Evolutionary conservation across 2,329 filamentous ascomycete species (phyloP).

Genomic region (Venturia asperata): DNA sequence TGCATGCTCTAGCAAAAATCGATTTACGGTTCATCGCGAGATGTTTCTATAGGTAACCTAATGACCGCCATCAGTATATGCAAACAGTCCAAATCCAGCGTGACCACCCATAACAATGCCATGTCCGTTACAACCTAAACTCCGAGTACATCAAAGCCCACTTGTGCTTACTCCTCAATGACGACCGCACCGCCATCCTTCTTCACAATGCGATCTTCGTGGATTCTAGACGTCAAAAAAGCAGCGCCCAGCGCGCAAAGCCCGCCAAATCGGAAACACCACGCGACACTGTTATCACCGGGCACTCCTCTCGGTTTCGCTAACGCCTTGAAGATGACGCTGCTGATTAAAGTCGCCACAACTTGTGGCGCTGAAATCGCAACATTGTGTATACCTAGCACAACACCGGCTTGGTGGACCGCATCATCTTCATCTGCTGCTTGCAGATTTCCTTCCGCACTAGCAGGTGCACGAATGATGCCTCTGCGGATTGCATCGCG

Average conservation of each 20-base stretch:
- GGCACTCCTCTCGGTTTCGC: slow-evolving; percentile 82
- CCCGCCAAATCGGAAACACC: slow-evolving; percentile 80
- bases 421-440: slow-evolving; percentile 46
- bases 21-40: not conserved
- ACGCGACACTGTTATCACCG: slow-evolving; percentile 79
- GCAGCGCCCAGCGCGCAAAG: slow-evolving; percentile 70
- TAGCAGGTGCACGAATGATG: slow-evolving; percentile 35
- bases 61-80: not conserved
- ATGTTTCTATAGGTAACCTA: not conserved
- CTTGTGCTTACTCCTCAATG: not conserved
- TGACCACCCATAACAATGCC: not conserved
- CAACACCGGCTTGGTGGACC: slow-evolving; percentile 75
- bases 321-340: slow-evolving; percentile 72
- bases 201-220: slow-evolving; percentile 45
- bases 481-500: slow-evolving; percentile 62
- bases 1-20: no score
- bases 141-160: not conserved
- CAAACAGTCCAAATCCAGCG: not conserved
- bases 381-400: slow-evolving; percentile 93
- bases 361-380: slow-evolving; percentile 88
- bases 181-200: slow-evolving; percentile 5
- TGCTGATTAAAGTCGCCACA: slow-evolving; percentile 76
- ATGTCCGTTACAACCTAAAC: not conserved
- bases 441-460: slow-evolving; percentile 35
- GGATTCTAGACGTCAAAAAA: slow-evolving; percentile 60